Evolutionary conservation across 2,329 filamentous ascomycete genomes (phyloP), one percentile per base, ranked within the genome.

Genomic region (Arthrobotrys sphaeroides): DNA sequence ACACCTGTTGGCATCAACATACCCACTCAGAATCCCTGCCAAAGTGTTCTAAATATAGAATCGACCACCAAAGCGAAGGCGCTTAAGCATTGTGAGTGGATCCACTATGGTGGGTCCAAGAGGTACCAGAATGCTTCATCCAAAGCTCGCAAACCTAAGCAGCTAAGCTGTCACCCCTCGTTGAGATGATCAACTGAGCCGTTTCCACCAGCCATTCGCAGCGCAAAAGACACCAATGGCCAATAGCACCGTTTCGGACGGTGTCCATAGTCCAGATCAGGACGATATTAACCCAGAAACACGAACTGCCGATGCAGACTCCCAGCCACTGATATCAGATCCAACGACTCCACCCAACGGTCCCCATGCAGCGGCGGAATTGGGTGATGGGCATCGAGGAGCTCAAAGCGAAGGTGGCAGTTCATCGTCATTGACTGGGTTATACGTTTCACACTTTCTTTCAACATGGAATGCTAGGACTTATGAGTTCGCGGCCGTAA

Each of bases 401-500:
- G 51, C 61, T 67, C 61, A 24, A 13, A 20, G 22, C 20, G 5
- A 16, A 62, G 33, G 18, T 49, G 16, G 12, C 5, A 13, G 6
- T 33, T 33, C 66, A 1, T 22, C 28, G 9, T 65, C 65, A 79
- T 87, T 75, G 42, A 60, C 12, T 36, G 55, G 72, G 26, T 40
- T 75, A 5, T 88, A 87, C 74, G 79, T 84, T 18, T 87, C 85
- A 18, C 86, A 88, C 79, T 84, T 85, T 60, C 82, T 88, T 3
- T 88, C 87, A 13, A 86, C 86, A 40, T 88, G 86, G 86, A 88
- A 88, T 79, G 84, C 85, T 4, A 84, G 87, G 49, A 84, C 84
- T 55, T 88, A 87, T 74, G 86, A 87, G 78, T 87, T 87, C 72
- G 86, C 85, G n/a, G 84, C 85, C 12, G 84, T 87, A 83, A 81